These are phyloP conservation scores for Inga oerstediana DNA, from an alignment of 306 rosid species.

Conservation along the genomic window DNA sequence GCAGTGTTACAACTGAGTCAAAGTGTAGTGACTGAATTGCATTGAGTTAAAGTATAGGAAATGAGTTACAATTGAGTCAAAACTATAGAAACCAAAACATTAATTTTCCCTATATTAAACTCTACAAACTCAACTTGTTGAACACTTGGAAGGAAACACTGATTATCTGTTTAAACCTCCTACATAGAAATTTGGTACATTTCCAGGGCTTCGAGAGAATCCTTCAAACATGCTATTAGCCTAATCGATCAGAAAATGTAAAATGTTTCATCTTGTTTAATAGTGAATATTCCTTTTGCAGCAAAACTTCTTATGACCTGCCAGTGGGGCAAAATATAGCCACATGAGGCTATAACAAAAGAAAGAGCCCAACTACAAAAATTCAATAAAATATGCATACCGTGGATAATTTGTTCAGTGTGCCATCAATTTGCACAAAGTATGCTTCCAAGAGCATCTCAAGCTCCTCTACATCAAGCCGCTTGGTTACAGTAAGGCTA, in stretches of 20 bases:
- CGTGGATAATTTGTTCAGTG: slow-evolving; percentile 71
- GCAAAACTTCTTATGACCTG: neutral
- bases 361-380: neutral
- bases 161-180: neutral
- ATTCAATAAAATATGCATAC: slow-evolving; percentile 20
- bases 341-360: neutral
- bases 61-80: too few species aligned
- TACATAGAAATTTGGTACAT: neutral
- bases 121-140: neutral
- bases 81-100: too few species aligned
- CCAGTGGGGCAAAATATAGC: neutral
- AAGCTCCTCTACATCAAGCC: slow-evolving; percentile 92
- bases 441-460: slow-evolving; percentile 99
- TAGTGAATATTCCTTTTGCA: neutral
- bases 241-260: neutral
- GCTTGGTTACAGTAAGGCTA: slow-evolving; percentile 65
- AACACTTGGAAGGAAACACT: neutral
- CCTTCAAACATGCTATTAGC: neutral
- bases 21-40: too few species aligned
- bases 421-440: slow-evolving; percentile 96
- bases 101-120: too few species aligned
- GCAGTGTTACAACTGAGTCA: too few species aligned
- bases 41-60: too few species aligned
- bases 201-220: neutral
- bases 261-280: neutral